Evolutionary conservation across 345 rosid species (phyloP), one percentile per base, ranked within the genome.

Genomic region (Mercurialis annua): DNA sequence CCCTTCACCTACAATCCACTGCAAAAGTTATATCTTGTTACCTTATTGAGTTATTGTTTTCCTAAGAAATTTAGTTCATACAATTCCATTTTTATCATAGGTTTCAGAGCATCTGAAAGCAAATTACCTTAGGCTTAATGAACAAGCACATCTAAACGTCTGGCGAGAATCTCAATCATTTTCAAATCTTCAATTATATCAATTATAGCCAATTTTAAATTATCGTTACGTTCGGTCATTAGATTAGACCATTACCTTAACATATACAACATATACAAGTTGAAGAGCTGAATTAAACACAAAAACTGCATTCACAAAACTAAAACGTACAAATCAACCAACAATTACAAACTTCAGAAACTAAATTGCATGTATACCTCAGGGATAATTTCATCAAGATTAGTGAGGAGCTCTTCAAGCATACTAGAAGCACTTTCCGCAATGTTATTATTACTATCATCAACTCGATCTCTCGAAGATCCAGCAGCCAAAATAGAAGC

Each of bases 341-440:
- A 33, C 7, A 42, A 29, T 16, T 6, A 11, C 0, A 38, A 15
- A 46, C 12, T 18, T 26, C 12, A 67, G 42, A 7, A 49, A 33
- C 27, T 20, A 15, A 48, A 56, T 30, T 56, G n/a, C n/a, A 34
- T 3, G 5, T 3, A 16, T 77, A 90, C 98, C 88, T 87, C 89
- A 0, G 94, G 97, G 18, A 88, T 78, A 49, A 87, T 77, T 36
- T 55, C 54, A 54, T 87, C 90, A 59, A 90, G 77, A 65, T 84
- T 82, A 8, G 74, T 73, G 49, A 89, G 64, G 26, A 93, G 82
- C n/a, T 84, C 83, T 69, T 83, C 83, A 75, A 93, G 77, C 40
- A 87, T 65, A 68, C 33, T 66, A 33, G 73, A 69, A 18, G 86
- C 83, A 9, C 73, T 78, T 48, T 84, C 91, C 1, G 82, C 82